Base-by-base conservation (phyloP, 192 early-diverging fungal species). In the Entrophospora sp. region DNA sequence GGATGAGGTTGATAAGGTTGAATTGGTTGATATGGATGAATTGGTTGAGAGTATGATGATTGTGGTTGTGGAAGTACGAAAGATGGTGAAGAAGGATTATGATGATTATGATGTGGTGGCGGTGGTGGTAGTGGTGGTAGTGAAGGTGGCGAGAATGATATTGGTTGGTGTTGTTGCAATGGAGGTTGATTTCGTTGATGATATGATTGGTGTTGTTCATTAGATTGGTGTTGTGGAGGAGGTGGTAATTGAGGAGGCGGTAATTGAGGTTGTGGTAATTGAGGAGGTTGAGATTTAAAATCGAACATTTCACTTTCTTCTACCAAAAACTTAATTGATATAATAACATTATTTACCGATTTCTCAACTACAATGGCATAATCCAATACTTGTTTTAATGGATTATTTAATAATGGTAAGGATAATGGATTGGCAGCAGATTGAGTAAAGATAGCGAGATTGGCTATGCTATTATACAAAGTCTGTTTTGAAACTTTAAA, bases 401-500 rank as follows among this genome's bases (percentile, higher is more conserved):
- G 78, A 48, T 80, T 77, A n/a, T n/a, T n/a, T n/a, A n/a, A n/a
- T n/a, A n/a, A n/a, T 16, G 80, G 67, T 37, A 81, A 79, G 16
- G 82, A 82, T 66, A 82, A 83, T 8, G 76, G 78, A 55, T 84
- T 83, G 16, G 84, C 78, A 1, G 79, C 76, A 4, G 79, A 72
- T 25, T 80, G 75, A 18, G 83, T 76, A 13, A 73, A 70, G 45
- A 84, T 86, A 25, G 87, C 81, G 16, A 90, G 67, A 16, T 75
- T 75, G 1, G 86, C 77, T 31, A 89, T 71, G 45, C 77, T 78
- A 65, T 88, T 85, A 77, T 84, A 87, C 28, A 90, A 70, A 4
- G 71, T 62, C 45, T 85, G 79, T 61, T 86, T 83, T 31, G 82
- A 74, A 56, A 76, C 69, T 57, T 83, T 82, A 69, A 90, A 84